phyloP scores from a whole-genome alignment of 2,329 filamentous ascomycete species.

The Aspergillus tubingensis region DNA sequence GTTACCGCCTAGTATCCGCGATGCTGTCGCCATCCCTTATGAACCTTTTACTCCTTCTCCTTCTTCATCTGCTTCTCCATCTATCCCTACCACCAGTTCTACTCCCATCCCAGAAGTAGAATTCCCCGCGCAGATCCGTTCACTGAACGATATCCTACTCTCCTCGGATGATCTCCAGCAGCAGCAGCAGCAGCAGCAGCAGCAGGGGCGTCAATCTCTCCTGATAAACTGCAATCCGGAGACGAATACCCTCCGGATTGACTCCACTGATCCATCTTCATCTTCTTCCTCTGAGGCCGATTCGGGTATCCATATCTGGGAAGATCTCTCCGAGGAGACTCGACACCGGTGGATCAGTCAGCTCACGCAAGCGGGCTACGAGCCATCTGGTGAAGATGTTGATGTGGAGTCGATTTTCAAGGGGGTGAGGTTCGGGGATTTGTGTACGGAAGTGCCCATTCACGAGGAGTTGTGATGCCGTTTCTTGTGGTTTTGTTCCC shows the following conservation, averaged over 20 bases:
- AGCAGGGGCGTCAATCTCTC: not conserved
- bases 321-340: slow-evolving; percentile 58
- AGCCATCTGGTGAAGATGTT: slow-evolving; percentile 44
- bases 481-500: too few relatives aligned
- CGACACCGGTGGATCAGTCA: slow-evolving; percentile 68
- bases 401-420: slow-evolving; percentile 58
- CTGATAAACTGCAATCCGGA: slow-evolving; percentile 8
- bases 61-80: slow-evolving; percentile 13
- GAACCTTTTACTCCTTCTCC: slow-evolving; percentile 21
- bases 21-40: slow-evolving; percentile 41
- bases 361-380: slow-evolving; percentile 70
- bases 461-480: not conserved
- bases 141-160: not conserved
- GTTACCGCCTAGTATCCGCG: slow-evolving; percentile 55
- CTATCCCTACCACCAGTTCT: too few relatives aligned
- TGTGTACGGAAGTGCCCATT: not conserved
- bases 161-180: not conserved
- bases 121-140: too few relatives aligned
- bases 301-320: slow-evolving; percentile 5
- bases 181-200: too few relatives aligned
- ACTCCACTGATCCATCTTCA: not conserved
- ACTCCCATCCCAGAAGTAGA: too few relatives aligned
- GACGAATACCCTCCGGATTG: not conserved
- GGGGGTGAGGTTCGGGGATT: slow-evolving; percentile 73
- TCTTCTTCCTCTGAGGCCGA: not conserved